Evolutionary conservation across 208 protist species (phyloP).

Genomic region (Angomonas desouzai): DNA sequence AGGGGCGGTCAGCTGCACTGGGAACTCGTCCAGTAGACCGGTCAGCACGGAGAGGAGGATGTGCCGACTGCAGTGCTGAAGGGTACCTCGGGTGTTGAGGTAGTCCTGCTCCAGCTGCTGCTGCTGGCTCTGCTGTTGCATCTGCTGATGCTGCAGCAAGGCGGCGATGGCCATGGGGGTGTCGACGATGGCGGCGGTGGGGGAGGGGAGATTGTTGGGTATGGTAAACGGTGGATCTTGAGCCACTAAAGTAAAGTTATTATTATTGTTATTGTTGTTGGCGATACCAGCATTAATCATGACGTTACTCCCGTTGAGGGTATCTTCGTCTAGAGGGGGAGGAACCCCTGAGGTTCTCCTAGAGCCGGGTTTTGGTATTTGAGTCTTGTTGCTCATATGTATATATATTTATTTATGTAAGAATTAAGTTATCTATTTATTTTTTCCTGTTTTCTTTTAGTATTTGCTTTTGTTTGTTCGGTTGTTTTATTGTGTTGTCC

Average conservation of each 20-base stretch:
- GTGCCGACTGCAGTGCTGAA: slow-evolving; percentile 56
- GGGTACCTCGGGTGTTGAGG: slow-evolving; percentile 35
- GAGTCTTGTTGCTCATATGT: not conserved
- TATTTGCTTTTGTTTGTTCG: no score
- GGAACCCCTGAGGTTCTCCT: not conserved
- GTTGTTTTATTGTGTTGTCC: no score
- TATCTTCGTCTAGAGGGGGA: slow-evolving; percentile 5
- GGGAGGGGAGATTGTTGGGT: not conserved
- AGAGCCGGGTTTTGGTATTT: not conserved
- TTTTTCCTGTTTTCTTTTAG: no score
- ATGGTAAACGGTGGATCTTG: slow-evolving; percentile 1
- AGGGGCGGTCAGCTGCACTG: slow-evolving; percentile 35
- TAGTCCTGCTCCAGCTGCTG: slow-evolving; percentile 69
- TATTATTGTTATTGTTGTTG: not conserved
- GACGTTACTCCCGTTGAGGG: not conserved
- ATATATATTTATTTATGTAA: no score
- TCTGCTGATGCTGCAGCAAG: slow-evolving; percentile 20
- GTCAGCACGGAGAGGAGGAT: slow-evolving; percentile 58
- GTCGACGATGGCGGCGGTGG: slow-evolving; percentile 5
- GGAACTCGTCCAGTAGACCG: slow-evolving; percentile 73
- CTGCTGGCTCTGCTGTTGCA: slow-evolving; percentile 24
- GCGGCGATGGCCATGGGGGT: slow-evolving; percentile 14
- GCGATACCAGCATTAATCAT: not conserved
- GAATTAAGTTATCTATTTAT: no score
- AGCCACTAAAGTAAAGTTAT: not conserved